Base-by-base conservation (phyloP, 2,329 filamentous ascomycete genomes). In the Phaeosphaeriaceae sp. region DNA sequence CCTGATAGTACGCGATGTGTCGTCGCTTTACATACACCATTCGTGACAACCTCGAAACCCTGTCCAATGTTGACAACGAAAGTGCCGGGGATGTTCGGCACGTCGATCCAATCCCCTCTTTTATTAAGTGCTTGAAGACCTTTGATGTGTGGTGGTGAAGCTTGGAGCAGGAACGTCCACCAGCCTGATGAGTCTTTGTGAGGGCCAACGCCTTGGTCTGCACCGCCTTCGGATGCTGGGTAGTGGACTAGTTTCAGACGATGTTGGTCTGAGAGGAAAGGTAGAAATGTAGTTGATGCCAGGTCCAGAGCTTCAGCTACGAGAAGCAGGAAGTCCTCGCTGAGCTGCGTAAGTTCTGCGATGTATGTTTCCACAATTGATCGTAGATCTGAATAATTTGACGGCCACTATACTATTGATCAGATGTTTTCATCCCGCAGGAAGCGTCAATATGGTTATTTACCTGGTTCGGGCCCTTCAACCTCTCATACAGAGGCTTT, bases 101-200 rank as follows among this genome's bases (percentile, higher is more conserved):
- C 83, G 36, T 83, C 76, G 21, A 87, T 71, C 85, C 85, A 87
- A 1, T 69, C 60, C 1, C 82, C 83, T 0, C 68, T 66, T 42
- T 79, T 77, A 57, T 82, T 82, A 17, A 87, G 78, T 0, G 82
- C 83, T 65, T 87, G 82, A 0, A 87, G 74, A 0, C 85, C 82
- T 41, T 79, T 75, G 3, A 84, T 82, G 2, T 82, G 80, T 17
- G 56, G 51, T 13, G 56, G 56, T 0, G 83, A 85, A 7, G 86
- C 84, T 69, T 89, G 87, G 1, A 87, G 81, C 3, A 89, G 80
- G 60, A 89, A 88, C 0, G 87, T 89, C 78, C 86, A 86, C 85
- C 85, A 88, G 3, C 86, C 86, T 0, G 85, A 87, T 0, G 83
- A 88, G 69, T 87, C 85, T 65, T 88, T 88, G 74, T 88, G 86